A percentile compares a stretch with the other conserved stretches of the same genome.
Conservation (phyloP, 768 basidiomycete species). For the Podaxis sp. region DNA sequence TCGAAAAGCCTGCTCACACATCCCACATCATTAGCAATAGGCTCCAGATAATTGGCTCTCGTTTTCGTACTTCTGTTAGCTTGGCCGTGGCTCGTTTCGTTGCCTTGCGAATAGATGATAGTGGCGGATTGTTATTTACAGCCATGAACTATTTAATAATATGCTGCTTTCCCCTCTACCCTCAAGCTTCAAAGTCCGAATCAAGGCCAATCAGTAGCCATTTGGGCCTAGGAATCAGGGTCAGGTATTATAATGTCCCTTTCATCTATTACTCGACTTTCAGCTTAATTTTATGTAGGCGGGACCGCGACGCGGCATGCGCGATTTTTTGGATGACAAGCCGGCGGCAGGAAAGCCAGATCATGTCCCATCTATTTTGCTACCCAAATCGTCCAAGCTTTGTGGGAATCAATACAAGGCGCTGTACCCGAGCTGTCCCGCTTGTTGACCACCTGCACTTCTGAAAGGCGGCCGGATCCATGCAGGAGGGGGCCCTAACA, state of each 20-base stretch:
- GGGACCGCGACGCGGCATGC: background rate
- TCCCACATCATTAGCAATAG: constrained; percentile 1
- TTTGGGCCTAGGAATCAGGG: background rate
- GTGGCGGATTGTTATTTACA: constrained; percentile 16
- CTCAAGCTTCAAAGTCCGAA: background rate
- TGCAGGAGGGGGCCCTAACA: background rate
- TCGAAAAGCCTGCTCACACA: background rate
- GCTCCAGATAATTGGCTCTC: constrained; percentile 1
- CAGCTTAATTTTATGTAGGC: background rate
- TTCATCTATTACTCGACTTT: background rate
- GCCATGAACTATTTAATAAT: constrained; percentile 9
- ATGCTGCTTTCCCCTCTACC: constrained; percentile 3
- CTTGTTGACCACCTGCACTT: too few species aligned
- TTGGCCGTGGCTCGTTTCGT: background rate
- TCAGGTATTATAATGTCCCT: background rate
- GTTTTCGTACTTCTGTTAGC: background rate
- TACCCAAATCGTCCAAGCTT: too few species aligned
- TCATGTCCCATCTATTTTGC: too few species aligned
- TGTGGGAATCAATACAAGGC: too few species aligned
- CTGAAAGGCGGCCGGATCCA: too few species aligned
- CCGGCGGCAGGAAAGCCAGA: background rate
- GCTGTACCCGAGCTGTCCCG: too few species aligned
- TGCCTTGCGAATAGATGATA: constrained; percentile 9
- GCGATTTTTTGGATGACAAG: constrained; percentile 2
- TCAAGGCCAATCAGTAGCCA: background rate